Conservation (phyloP, 176 grass and related monocot genomes). For the Ampelocalamus luodianensis region DNA sequence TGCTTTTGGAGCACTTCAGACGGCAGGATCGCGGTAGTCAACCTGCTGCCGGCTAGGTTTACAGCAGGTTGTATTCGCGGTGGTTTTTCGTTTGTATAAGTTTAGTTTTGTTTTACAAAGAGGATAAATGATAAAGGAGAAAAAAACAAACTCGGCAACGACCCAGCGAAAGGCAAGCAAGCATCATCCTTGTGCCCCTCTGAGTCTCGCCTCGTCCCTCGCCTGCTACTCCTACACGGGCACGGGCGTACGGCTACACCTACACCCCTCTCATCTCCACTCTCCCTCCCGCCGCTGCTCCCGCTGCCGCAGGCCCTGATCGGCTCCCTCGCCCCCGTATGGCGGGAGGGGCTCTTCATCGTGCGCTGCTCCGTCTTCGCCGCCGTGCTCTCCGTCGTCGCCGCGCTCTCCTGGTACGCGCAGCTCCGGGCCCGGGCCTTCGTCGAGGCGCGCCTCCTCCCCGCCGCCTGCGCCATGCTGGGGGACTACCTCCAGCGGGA, state of each 20-base stretch:
- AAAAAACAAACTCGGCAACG: too few relatives aligned
- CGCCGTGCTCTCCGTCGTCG: slow-evolving; percentile 70
- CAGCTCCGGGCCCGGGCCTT: slow-evolving; percentile 72
- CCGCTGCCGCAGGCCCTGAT: slow-evolving; percentile 57
- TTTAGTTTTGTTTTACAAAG: too few relatives aligned
- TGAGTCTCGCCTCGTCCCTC: neutral
- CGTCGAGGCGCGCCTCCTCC: slow-evolving; percentile 80
- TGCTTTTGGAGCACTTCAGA: too few relatives aligned
- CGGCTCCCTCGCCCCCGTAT: slow-evolving; percentile 59
- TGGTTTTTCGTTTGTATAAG: too few relatives aligned
- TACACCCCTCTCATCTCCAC: neutral
- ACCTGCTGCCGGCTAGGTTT: too few relatives aligned
- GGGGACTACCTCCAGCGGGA: slow-evolving; percentile 82
- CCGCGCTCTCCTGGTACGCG: slow-evolving; percentile 78
- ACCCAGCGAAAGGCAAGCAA: slow-evolving; percentile 31
- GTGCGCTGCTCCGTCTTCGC: slow-evolving; percentile 86
- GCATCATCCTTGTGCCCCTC: neutral
- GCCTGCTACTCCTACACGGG: too few relatives aligned
- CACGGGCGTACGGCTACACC: too few relatives aligned
- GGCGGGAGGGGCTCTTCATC: slow-evolving; percentile 91
- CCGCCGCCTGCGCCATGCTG: slow-evolving; percentile 74
- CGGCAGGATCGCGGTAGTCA: too few relatives aligned
- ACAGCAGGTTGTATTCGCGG: too few relatives aligned
- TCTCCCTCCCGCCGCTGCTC: slow-evolving; percentile 41
- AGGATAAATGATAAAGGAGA: too few relatives aligned